Evolutionary conservation across 257 asterid species (phyloP).

Genomic region (Fraxinus pennsylvanica): DNA sequence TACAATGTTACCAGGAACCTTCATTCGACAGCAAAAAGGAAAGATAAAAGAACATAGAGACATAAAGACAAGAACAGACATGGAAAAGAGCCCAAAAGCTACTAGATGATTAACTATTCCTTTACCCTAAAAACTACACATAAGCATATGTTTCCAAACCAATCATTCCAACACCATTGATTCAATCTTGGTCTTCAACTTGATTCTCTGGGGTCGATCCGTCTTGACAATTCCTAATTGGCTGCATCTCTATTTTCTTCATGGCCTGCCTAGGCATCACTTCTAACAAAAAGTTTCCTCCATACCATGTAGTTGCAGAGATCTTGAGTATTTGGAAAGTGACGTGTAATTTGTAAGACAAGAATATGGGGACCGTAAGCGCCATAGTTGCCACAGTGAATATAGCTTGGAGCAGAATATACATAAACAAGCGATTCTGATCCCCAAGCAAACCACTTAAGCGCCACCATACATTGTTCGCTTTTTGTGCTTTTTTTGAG

Average conservation of each 20-base stretch:
- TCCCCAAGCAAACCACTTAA: constrained; percentile 90
- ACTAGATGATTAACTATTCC: background rate
- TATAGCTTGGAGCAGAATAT: constrained; percentile 77
- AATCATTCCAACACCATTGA: background rate
- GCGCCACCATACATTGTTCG: constrained; percentile 92
- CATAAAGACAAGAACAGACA: background rate
- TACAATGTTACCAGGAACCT: background rate
- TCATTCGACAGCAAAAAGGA: background rate
- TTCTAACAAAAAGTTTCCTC: constrained; percentile 87
- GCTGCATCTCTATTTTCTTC: constrained; percentile 66
- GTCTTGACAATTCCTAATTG: constrained; percentile 31
- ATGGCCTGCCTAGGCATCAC: constrained; percentile 96
- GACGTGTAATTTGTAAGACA: constrained; percentile 68
- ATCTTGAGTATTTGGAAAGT: constrained; percentile 84
- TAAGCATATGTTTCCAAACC: background rate
- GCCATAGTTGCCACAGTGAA: constrained; percentile 90
- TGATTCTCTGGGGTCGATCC: constrained; percentile 22
- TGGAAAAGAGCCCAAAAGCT: background rate
- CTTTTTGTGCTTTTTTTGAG: constrained; percentile 91
- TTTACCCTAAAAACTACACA: background rate
- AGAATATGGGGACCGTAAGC: constrained; percentile 81
- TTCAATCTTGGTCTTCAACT: background rate
- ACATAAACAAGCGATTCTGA: constrained; percentile 88
- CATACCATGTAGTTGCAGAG: constrained; percentile 86
- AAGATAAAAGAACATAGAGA: background rate